These are phyloP conservation scores for Dactylonectria macrodidyma DNA, from an alignment of 2,329 filamentous ascomycete genomes.

Conservation along the genomic window DNA sequence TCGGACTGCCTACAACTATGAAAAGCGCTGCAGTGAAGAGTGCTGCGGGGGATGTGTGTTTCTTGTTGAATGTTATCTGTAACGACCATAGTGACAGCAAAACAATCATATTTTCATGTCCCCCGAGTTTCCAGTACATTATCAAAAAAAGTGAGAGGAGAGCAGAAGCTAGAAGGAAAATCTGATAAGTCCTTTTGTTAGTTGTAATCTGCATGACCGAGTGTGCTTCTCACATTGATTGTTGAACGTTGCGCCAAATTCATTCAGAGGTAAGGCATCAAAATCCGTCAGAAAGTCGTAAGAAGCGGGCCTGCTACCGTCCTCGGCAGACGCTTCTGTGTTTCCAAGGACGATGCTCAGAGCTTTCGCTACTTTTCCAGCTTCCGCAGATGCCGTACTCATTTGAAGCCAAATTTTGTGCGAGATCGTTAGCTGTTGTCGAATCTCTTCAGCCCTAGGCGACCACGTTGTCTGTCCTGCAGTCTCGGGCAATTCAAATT, in stretches of 20 bases:
- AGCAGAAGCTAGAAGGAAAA: conserved; percentile 32
- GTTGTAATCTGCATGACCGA: conserved; percentile 14
- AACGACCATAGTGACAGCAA: conserved; percentile 21
- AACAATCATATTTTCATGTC: conserved; percentile 24
- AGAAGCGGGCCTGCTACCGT: conserved; percentile 13
- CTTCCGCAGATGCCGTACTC: conserved; percentile 32
- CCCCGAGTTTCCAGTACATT: conserved; percentile 33
- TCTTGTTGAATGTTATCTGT: conserved; percentile 1
- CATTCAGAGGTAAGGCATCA: conserved; percentile 25
- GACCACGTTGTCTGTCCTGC: conserved; percentile 17
- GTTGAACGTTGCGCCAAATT: conserved; percentile 22
- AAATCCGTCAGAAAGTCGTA: conserved; percentile 29
- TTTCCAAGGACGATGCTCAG: conserved; percentile 34
- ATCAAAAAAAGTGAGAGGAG: conserved; percentile 32
- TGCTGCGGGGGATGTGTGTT: neutral
- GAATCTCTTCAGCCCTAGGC: conserved; percentile 28
- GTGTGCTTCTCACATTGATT: conserved; percentile 36
- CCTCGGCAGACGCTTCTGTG: conserved; percentile 19
- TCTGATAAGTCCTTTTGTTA: conserved; percentile 30
- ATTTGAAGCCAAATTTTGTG: conserved; percentile 35
- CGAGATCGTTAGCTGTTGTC: conserved; percentile 25
- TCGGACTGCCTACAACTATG: too few relatives aligned
- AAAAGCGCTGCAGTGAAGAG: too few relatives aligned
- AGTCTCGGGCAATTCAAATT: conserved; percentile 28
- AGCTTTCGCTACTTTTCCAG: conserved; percentile 33